phyloP scores from a whole-genome alignment of 2,329 filamentous ascomycete genomes.

The Periconia sp. region DNA sequence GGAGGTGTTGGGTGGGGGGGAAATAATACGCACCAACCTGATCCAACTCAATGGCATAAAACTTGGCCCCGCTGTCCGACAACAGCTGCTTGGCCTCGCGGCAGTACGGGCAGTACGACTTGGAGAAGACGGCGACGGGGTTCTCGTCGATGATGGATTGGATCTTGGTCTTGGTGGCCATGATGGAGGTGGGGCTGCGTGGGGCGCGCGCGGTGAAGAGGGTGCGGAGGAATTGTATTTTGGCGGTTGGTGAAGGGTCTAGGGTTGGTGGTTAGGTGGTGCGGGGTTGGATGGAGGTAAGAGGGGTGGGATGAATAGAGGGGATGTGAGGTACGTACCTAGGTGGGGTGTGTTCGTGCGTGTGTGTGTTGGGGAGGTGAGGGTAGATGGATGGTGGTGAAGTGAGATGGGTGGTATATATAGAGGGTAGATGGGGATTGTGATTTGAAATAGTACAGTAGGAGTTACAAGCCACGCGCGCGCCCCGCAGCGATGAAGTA shows the following conservation, averaged over 20 bases:
- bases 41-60: slow-evolving; percentile 79
- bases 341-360: no score
- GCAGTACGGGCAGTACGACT: slow-evolving; percentile 97
- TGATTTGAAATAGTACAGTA: slow-evolving; percentile 20
- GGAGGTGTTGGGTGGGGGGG: background rate
- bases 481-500: slow-evolving; percentile 28
- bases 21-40: slow-evolving; percentile 65
- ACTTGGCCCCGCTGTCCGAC: slow-evolving; percentile 70
- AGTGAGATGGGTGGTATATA: no score
- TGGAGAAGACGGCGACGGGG: slow-evolving; percentile 91
- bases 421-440: background rate
- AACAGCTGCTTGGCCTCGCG: slow-evolving; percentile 74
- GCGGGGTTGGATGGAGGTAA: background rate
- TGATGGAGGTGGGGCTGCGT: slow-evolving; percentile 70
- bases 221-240: slow-evolving; percentile 68
- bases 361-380: no score
- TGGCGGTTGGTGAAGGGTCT: slow-evolving; percentile 38
- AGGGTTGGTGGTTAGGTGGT: background rate
- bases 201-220: slow-evolving; percentile 64
- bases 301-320: background rate
- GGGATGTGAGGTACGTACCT: no score
- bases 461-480: slow-evolving; percentile 7
- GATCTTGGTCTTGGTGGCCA: slow-evolving; percentile 79
- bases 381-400: no score
- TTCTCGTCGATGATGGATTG: slow-evolving; percentile 88